Evolutionary conservation across 108 stramenopile genomes (phyloP).

Genomic region (Cyclotella kingstonii): DNA sequence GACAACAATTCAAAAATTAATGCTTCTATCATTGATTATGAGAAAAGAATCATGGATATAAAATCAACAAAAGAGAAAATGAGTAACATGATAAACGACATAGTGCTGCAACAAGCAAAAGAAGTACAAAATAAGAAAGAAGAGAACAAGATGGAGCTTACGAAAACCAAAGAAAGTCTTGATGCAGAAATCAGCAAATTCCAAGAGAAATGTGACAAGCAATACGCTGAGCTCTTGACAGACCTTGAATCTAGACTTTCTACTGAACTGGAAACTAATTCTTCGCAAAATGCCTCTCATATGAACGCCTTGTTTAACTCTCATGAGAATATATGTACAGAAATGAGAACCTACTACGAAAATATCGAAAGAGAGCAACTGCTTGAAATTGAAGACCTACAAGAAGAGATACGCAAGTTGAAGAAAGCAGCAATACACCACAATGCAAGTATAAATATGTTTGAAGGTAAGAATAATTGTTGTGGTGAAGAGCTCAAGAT

Average conservation of each 20-base stretch:
- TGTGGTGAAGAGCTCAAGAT: conserved; percentile 21
- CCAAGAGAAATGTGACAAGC: conserved; percentile 18
- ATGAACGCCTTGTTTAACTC: conserved; percentile 27
- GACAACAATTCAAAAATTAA: conserved; percentile 7
- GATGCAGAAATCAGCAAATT: conserved; percentile 21
- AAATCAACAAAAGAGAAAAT: conserved; percentile 8
- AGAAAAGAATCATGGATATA: conserved; percentile 7
- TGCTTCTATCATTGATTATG: not conserved
- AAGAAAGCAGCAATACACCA: conserved; percentile 31
- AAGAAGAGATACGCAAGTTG: conserved; percentile 33
- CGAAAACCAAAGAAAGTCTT: conserved; percentile 10
- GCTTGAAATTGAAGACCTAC: conserved; percentile 41
- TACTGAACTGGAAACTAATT: conserved; percentile 21
- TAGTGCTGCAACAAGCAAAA: conserved; percentile 8
- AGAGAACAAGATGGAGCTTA: conserved; percentile 8
- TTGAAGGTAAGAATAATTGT: conserved; percentile 20
- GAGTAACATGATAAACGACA: conserved; percentile 2
- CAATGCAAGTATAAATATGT: conserved; percentile 7
- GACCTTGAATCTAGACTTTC: conserved; percentile 17
- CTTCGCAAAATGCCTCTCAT: conserved; percentile 29
- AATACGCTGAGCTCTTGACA: conserved; percentile 17
- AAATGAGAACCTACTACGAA: conserved; percentile 33
- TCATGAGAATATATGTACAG: conserved; percentile 12
- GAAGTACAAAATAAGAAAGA: conserved; percentile 19
- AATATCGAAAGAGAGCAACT: conserved; percentile 30